Evolutionary conservation across 805 yeast species (phyloP).

Genomic region (Lipomyces japonicus): DNA sequence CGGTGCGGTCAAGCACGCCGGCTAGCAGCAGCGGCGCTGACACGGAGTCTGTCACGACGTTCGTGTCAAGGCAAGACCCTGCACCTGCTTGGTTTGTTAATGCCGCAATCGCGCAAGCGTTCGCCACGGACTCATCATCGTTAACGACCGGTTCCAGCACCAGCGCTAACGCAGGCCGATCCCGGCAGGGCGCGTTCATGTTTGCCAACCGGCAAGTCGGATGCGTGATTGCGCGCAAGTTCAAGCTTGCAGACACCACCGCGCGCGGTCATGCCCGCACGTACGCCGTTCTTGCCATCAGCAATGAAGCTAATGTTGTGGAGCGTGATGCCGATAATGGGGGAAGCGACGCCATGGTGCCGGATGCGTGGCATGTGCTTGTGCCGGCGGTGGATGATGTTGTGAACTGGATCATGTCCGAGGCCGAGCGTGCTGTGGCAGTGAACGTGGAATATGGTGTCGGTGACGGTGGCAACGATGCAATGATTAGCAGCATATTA

Average conservation of each 20-base stretch:
- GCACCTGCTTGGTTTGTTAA: not conserved
- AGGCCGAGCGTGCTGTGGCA: too few species aligned
- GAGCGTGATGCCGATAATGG: too few species aligned
- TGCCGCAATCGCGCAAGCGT: not conserved
- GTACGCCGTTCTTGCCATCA: conserved; percentile 8
- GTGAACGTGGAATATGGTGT: not conserved
- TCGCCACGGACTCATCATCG: not conserved
- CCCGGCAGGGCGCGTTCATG: conserved; percentile 9
- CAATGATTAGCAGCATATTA: too few species aligned
- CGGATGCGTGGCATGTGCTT: conserved; percentile 9
- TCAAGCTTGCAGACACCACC: conserved; percentile 5
- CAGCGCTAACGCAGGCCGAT: too few species aligned
- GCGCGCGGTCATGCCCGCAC: conserved; percentile 11
- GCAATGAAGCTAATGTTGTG: too few species aligned
- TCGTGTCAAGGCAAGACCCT: conserved; percentile 15
- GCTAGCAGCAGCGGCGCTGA: not conserved
- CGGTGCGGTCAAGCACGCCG: not conserved
- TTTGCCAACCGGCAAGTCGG: conserved; percentile 16
- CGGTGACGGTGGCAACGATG: not conserved
- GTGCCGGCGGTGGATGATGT: conserved; percentile 15
- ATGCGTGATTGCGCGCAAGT: conserved; percentile 11
- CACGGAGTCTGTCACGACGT: conserved; percentile 1
- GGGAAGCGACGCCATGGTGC: conserved; percentile 7
- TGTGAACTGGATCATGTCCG: conserved; percentile 9
- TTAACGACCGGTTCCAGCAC: too few species aligned